phyloP scores from a whole-genome alignment of 75 land plant genomes.

The Chamaecyparis obtusa region DNA sequence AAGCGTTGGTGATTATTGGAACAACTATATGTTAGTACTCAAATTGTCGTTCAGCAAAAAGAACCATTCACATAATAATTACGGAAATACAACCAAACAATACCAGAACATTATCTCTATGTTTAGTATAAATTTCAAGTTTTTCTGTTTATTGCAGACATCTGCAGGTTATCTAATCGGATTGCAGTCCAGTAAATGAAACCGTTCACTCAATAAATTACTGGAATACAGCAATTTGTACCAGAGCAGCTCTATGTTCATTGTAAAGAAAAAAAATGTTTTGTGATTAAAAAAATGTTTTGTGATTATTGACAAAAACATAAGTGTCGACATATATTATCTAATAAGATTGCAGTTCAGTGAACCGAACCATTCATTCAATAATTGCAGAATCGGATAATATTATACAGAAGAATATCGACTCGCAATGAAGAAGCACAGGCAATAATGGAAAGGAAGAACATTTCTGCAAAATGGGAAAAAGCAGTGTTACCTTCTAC shows the following conservation, averaged over 20 bases:
- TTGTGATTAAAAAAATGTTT: too few relatives aligned
- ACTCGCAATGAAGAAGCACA: background rate
- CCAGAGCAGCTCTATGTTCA: too few relatives aligned
- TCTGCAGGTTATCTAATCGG: too few relatives aligned
- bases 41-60: background rate
- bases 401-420: background rate
- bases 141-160: too few relatives aligned
- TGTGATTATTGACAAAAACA: background rate
- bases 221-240: too few relatives aligned
- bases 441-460: background rate
- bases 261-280: too few relatives aligned
- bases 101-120: too few relatives aligned
- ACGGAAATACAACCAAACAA: too few relatives aligned
- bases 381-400: background rate
- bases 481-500: background rate
- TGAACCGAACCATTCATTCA: background rate
- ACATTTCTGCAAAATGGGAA: background rate
- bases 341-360: background rate
- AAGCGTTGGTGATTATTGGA: background rate
- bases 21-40: background rate
- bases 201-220: too few relatives aligned
- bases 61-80: background rate
- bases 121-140: too few relatives aligned
- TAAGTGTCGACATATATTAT: too few relatives aligned
- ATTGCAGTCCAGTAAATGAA: too few relatives aligned